A percentile compares a stretch with the other conserved stretches of the same genome.
These are phyloP conservation scores for Pistacia vera DNA, from an alignment of 345 rosid species.

Conservation along the genomic window DNA sequence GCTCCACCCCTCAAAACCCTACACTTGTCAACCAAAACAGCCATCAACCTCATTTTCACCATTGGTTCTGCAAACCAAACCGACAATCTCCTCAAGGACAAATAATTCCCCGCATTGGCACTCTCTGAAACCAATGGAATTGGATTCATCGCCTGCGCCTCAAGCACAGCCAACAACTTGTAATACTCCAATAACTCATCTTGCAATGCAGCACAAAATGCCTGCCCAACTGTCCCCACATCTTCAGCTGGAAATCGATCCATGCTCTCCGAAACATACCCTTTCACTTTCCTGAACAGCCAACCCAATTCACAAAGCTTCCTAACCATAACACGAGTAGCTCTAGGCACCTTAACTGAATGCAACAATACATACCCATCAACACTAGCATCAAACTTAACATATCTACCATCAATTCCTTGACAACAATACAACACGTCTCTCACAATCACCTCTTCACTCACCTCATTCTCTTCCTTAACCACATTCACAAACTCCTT, in stretches of 20 bases:
- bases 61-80: slow-evolving; percentile 95
- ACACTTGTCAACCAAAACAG: slow-evolving; percentile 93
- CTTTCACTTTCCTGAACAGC: slow-evolving; percentile 89
- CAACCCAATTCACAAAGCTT: slow-evolving; percentile 95
- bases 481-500: slow-evolving; percentile 71
- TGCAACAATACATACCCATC: slow-evolving; percentile 78
- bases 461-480: slow-evolving; percentile 86
- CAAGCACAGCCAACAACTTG: slow-evolving; percentile 86
- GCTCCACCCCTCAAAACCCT: slow-evolving; percentile 91
- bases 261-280: slow-evolving; percentile 75
- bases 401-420: slow-evolving; percentile 91
- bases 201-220: slow-evolving; percentile 94
- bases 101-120: slow-evolving; percentile 65
- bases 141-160: slow-evolving; percentile 89
- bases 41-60: slow-evolving; percentile 99
- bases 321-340: slow-evolving; percentile 69
- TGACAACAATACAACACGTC: slow-evolving; percentile 93
- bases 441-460: slow-evolving; percentile 83
- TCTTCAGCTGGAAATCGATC: slow-evolving; percentile 78
- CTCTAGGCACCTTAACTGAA: slow-evolving; percentile 65
- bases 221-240: slow-evolving; percentile 92
- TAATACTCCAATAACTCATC: slow-evolving; percentile 87
- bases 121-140: slow-evolving; percentile 83
- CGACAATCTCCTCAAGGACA: slow-evolving; percentile 81
- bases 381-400: slow-evolving; percentile 56